Evolutionary conservation across 176 grass and related monocot genomes (phyloP), one percentile per base, ranked within the genome.

Genomic region (Juncus effusus): DNA sequence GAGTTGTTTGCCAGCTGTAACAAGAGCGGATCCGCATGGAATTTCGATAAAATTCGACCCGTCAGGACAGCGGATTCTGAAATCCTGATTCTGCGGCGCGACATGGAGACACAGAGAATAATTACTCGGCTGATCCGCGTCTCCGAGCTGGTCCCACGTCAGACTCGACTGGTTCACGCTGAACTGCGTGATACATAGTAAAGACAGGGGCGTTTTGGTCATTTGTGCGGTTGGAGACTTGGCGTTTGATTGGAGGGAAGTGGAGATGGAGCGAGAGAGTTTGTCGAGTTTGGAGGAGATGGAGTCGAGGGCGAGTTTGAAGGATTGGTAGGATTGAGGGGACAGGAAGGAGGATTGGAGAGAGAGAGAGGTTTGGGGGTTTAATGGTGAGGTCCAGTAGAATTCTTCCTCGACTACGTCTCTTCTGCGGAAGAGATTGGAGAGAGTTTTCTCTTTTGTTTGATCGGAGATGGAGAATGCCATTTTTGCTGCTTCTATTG

Each of bases 1-100:
- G 45, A 99, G 61, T 78, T 86, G 72, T 62, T 80, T 87, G 75
- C 85, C 85, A 19, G 86, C 16, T 16, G 80, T 87, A 69, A 99
- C 73, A 41, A 99, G 78, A 64, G 84, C 74, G 19, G 78, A 89
- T 12, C 89, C 83, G 10, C 83, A 85, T 13, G 68, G 81, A 45
- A 86, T 66, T 67, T 64, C 73, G 70, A 69, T 78, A 54, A 82
- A 70, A 40, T 66, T 64, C n/a, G 89, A 99, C 0, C 89, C 78
- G 5, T 69, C 76, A 10, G 51, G 72, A 59, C 58, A 75, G 16
- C 76, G 71, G 54, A 99, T 73, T 42, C 85, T 79, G 55, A 90
- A 87, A 72, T 82, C 80, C 44, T 82, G 80, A 56, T 90, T 73
- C 0, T 70, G 60, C 16, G 65, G 75, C 39, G 73, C 82, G 60